phyloP scores from a whole-genome alignment of 208 protist species.

The Naegleria gruberi region DNA sequence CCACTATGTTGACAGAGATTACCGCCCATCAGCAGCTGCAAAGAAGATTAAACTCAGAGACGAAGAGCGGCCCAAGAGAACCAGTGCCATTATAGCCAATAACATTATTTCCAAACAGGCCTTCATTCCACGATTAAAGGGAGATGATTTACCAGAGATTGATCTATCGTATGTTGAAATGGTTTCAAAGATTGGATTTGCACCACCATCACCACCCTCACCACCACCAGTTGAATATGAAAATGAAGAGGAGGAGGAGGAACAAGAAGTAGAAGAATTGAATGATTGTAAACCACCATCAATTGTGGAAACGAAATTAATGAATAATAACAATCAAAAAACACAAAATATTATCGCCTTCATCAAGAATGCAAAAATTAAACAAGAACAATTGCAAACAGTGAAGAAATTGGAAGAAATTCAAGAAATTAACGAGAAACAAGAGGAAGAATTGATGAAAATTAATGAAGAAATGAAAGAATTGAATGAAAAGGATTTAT shows the following conservation, averaged over 20 bases:
- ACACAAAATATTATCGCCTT: too few species aligned
- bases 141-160: too few species aligned
- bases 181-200: too few species aligned
- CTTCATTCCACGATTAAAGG: background rate
- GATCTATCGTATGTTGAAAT: too few species aligned
- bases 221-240: too few species aligned
- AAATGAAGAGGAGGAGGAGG: background rate
- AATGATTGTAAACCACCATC: background rate
- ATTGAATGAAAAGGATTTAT: background rate
- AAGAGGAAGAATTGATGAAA: background rate
- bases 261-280: background rate
- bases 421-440: background rate
- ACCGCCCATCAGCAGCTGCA: too few species aligned
- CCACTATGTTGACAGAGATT: too few species aligned
- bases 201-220: background rate
- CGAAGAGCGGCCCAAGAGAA: background rate
- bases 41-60: too few species aligned
- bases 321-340: too few species aligned
- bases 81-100: background rate
- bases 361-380: too few species aligned
- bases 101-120: background rate
- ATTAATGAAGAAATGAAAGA: background rate
- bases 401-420: background rate
- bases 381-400: too few species aligned
- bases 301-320: too few species aligned